Evolutionary conservation across 2,329 filamentous ascomycete species (phyloP).

Genomic region (Exophiala oligosperma): DNA sequence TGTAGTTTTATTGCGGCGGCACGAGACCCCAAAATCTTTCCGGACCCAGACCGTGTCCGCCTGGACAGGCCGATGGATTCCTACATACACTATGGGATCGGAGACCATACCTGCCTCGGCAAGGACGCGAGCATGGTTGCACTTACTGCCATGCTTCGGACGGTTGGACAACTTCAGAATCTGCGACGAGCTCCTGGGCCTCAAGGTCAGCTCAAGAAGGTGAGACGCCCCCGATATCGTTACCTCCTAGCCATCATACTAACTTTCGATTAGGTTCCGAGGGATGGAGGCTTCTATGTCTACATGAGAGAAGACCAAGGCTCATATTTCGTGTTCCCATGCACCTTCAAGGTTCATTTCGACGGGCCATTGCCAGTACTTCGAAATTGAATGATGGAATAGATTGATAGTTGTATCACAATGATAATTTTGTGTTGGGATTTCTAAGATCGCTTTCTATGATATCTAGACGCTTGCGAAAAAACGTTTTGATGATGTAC

Average conservation of each 20-base stretch:
- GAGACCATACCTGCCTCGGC: conserved; percentile 64
- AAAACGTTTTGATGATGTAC: no score
- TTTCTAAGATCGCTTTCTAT: no score
- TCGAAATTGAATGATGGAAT: not conserved
- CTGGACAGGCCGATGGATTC: conserved; percentile 62
- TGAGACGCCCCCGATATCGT: conserved; percentile 3
- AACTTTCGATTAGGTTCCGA: conserved; percentile 41
- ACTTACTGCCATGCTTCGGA: conserved; percentile 67
- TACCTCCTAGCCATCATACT: not conserved
- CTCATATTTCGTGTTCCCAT: conserved; percentile 53
- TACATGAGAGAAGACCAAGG: conserved; percentile 70
- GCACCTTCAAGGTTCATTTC: conserved; percentile 47
- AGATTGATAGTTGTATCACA: no score
- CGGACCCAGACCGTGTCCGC: conserved; percentile 60
- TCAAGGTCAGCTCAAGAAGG: conserved; percentile 67
- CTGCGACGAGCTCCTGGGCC: conserved; percentile 62
- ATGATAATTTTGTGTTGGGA: no score
- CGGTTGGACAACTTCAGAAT: conserved; percentile 61
- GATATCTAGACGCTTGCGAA: no score
- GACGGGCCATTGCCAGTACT: conserved; percentile 37
- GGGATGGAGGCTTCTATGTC: conserved; percentile 55
- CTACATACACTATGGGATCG: conserved; percentile 66
- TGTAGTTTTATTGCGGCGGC: conserved; percentile 62
- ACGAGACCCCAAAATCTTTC: conserved; percentile 60
- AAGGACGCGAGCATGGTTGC: conserved; percentile 61